A percentile compares a stretch with the other conserved stretches of the same genome.
These are phyloP conservation scores for Naganishia onofrii DNA, from an alignment of 768 basidiomycete genomes.

Conservation along the genomic window DNA sequence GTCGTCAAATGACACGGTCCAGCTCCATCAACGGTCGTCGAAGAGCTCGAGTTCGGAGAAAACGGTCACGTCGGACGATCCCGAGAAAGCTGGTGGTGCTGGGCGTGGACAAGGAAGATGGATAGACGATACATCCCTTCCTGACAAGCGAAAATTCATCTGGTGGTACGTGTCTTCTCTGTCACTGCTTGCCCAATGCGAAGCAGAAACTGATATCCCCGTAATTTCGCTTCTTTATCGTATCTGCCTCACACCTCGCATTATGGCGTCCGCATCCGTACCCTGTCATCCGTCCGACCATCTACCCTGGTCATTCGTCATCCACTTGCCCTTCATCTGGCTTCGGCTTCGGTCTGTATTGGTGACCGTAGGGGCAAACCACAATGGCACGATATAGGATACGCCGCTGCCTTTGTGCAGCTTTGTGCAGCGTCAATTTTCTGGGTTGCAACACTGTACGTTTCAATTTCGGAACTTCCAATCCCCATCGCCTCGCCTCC, in stretches of 20 bases:
- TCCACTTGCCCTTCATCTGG: too few relatives aligned
- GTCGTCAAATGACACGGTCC: too few relatives aligned
- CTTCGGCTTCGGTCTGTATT: too few relatives aligned
- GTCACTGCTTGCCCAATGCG: background rate
- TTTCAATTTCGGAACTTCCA: too few relatives aligned
- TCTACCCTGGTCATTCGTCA: too few relatives aligned
- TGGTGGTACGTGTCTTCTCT: slow-evolving; percentile 37
- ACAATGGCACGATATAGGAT: slow-evolving; percentile 45
- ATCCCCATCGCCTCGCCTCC: too few relatives aligned
- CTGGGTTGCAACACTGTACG: slow-evolving; percentile 58
- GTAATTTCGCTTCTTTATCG: too few relatives aligned
- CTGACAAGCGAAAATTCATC: slow-evolving; percentile 31
- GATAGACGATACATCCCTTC: background rate
- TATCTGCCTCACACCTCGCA: too few relatives aligned
- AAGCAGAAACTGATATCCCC: too few relatives aligned
- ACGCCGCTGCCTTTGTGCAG: slow-evolving; percentile 57
- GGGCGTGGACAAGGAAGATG: background rate
- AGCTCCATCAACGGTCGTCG: background rate
- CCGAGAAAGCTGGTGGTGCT: background rate
- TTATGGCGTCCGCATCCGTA: too few relatives aligned
- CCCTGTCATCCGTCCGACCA: too few relatives aligned
- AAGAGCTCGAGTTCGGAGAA: background rate
- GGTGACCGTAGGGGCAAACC: slow-evolving; percentile 37
- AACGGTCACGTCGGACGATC: background rate
- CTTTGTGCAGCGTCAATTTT: slow-evolving; percentile 62